Base-by-base conservation (phyloP, 805 yeast species). In the Ogataea glucozyma region DNA sequence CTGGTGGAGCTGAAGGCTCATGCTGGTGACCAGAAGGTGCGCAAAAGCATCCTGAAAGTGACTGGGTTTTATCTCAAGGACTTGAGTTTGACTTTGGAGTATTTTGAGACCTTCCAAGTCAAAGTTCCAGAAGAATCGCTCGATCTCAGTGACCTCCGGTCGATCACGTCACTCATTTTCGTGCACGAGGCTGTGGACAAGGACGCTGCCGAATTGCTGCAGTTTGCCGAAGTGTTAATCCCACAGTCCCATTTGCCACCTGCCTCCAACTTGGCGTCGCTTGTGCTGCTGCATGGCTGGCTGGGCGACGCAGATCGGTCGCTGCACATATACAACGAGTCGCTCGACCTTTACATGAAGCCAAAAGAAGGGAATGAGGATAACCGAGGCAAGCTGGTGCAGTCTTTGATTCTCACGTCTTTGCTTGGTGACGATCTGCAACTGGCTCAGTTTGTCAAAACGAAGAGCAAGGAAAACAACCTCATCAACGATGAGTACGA, bases 371-470 rank as follows among this genome's bases (percentile, higher is more conserved):
- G 45, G 4, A 32, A 13, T 14, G 22, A 17, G n/a, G 43, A 52
- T 18, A 19, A 29, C 13, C 38, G 56, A 35, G 60, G 61, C 4
- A 43, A 39, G 32, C 32, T 63, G 10, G 50, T 61, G 6, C 53
- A 60, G 34, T 48, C 65, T 6, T 48, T 66, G 33, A 45, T 60
- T 4, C 40, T 62, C 13, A 46, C 59, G 9, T 43, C 58, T 7
- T 38, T 66, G 6, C 36, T 55, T 3, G 48, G 48, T 2, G 39
- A 49, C 3, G 69, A 66, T 31, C 31, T 66, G 6, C 65, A 61
- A 18, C 38, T 66, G 21, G 69, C 69, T 1, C 54, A 58, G 19
- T 52, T 63, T 17, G 56, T 66, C 31, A 57, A 61, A 35, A 44
- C 47, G 4, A 64, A 64, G 31, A 57, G 62, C 23, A 45, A 48